Conservation (phyloP, 2,329 filamentous ascomycete species). For the Orbilia ellipsospora region DNA sequence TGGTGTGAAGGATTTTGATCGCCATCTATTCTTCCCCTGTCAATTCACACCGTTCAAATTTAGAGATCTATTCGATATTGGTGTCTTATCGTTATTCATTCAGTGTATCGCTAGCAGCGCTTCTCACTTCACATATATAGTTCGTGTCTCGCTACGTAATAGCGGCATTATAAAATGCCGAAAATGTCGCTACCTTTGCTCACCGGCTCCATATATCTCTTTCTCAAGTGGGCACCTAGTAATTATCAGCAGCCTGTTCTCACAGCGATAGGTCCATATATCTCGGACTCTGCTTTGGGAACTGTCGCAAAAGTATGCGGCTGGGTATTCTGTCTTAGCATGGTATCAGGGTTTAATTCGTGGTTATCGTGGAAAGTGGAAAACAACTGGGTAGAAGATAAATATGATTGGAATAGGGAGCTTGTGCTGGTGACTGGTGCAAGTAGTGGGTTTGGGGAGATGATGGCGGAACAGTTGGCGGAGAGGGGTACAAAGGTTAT, state of each 20-base stretch:
- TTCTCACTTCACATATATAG: too few species aligned
- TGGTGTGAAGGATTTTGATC: too few species aligned
- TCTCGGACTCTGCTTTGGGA: background rate
- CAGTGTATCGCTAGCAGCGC: too few species aligned
- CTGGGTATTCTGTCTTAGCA: background rate
- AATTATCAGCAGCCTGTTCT: background rate
- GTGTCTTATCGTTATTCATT: too few species aligned
- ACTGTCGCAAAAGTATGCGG: background rate
- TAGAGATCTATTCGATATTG: too few species aligned
- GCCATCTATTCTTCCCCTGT: too few species aligned
- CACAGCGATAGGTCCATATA: background rate
- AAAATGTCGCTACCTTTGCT: constrained; percentile 3
- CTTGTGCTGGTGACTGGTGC: constrained; percentile 27
- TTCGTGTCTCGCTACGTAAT: too few species aligned
- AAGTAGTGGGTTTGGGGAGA: constrained; percentile 22
- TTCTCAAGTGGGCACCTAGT: constrained; percentile 7
- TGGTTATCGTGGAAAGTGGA: constrained; percentile 15
- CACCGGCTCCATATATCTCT: constrained; percentile 5
- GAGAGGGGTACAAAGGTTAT: constrained; percentile 18
- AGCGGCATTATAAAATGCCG: background rate
- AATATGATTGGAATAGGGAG: constrained; percentile 31
- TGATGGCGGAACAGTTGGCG: constrained; percentile 13
- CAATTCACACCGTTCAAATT: too few species aligned
- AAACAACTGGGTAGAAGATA: constrained; percentile 27
- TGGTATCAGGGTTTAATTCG: constrained; percentile 6